Base-by-base conservation (phyloP, 2,329 filamentous ascomycete genomes). In the Zymoseptoria pseudotritici region DNA sequence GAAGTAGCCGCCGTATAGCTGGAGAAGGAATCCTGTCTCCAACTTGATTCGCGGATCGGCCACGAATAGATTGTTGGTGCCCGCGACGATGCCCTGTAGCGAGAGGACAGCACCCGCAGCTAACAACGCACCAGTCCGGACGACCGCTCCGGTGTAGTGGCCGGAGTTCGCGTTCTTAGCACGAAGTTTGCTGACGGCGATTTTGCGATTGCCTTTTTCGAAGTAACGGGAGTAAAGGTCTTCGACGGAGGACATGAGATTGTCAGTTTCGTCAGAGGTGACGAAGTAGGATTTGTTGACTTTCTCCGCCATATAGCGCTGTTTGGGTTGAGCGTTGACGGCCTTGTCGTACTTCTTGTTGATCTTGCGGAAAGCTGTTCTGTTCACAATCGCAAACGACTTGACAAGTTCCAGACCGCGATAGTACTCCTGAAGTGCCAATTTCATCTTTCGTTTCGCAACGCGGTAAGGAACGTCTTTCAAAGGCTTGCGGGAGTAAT, bases 271-370 rank as follows among this genome's bases (percentile, higher is more conserved):
- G 60, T 95, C 89, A 72, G 91, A 96, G 71, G 90, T 88, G 50
- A 97, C 93, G 69, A 99, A 99, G 82, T 90, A 91, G 1, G 92
- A 84, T 64, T 88, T 87, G 77, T 90, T 93, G 67, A 99, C 91
- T 71, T 93, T 93, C 67, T 97, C 92, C 31, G 87, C 87, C 83
- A 97, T 89, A 74, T 93, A 97, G 26, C 88, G 84, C 70, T 89
- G 83, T 0, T 87, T 83, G 0, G 90, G 90, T 10, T 88, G 83
- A 50, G 91, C 87, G 67, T 91, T 85, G 59, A 91, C 85, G 2
- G 88, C 85, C 77, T 97, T 99, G 80, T 97, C 92, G 72, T 95
- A 97, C 75, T 99, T 99, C 75, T 99, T 99, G 76, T 96, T 97
- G 71, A 99, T 91, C 74, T 99, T 99, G 31, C 92, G 87, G 71